These are phyloP conservation scores for Pulveroboletus sp. DNA, from an alignment of 768 basidiomycete species.

Conservation along the genomic window DNA sequence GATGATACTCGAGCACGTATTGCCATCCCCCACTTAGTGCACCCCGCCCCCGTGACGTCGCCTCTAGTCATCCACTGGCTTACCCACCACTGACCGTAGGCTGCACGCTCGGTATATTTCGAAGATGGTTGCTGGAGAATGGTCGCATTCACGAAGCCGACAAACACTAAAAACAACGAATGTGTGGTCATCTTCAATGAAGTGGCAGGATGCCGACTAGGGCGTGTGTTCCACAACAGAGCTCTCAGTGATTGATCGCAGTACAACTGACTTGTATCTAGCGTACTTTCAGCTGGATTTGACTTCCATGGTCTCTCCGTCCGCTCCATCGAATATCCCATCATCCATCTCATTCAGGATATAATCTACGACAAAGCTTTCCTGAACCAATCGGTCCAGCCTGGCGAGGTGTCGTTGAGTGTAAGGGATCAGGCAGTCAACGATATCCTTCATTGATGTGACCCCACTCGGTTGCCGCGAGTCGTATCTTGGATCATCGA, in stretches of 20 bases:
- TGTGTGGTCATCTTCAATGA: slow-evolving; percentile 69
- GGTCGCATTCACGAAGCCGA: slow-evolving; percentile 51
- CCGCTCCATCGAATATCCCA: slow-evolving; percentile 57
- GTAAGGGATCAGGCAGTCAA: slow-evolving; percentile 88
- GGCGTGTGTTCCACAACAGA: slow-evolving; percentile 28
- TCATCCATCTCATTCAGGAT: slow-evolving; percentile 85
- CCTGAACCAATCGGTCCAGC: slow-evolving; percentile 84
- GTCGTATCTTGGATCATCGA: slow-evolving; percentile 22
- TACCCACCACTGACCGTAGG: slow-evolving; percentile 58
- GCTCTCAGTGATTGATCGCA: no score
- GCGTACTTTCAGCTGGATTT: slow-evolving; percentile 18
- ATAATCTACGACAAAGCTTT: slow-evolving; percentile 94
- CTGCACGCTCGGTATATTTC: slow-evolving; percentile 65
- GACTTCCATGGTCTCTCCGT: slow-evolving; percentile 43
- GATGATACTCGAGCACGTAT: slow-evolving; percentile 58
- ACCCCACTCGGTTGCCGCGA: slow-evolving; percentile 26
- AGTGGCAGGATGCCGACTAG: slow-evolving; percentile 64
- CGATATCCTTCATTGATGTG: slow-evolving; percentile 57
- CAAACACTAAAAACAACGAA: slow-evolving; percentile 47
- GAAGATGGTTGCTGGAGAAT: slow-evolving; percentile 65
- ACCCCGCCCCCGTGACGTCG: background rate
- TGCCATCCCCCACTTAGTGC: slow-evolving; percentile 34
- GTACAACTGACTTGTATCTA: no score
- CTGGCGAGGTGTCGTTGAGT: slow-evolving; percentile 88
- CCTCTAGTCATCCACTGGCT: slow-evolving; percentile 45